Evolutionary conservation across 2,329 filamentous ascomycete species (phyloP), one percentile per base, ranked within the genome.

Genomic region (Colletotrichum siamense): DNA sequence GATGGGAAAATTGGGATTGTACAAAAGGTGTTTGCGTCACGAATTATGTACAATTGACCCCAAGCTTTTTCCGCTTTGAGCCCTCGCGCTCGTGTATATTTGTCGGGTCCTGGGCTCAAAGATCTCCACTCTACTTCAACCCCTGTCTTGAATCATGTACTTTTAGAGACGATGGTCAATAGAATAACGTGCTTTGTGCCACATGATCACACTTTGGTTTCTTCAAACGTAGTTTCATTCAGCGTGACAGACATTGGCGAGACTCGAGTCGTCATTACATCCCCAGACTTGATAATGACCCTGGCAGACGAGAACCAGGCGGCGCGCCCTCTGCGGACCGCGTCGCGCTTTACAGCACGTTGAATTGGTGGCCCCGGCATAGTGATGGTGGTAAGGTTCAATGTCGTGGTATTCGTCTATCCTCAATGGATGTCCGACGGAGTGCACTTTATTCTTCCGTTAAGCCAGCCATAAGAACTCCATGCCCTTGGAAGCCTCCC

Each of bases 391-490:
- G 63, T 73, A 49, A 73, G 81, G 79, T 83, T 80, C 83, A 85
- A 83, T 85, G 82, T 80, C 84, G 82, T 86, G 82, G 82, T 84
- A 86, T 85, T 87, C 81, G 83, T 86, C 85, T 87, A 87, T 85
- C 82, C 82, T 83, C 82, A 81, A 81, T 84, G 83, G 82, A 86
- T 82, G 81, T 83, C 86, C 83, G 84, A 85, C 82, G 85, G 82
- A 85, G 59, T 81, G 83, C 82, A 84, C 84, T 49, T 80, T 64
- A 76, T 84, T 84, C 82, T 82, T 85, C 84, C 84, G 83, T 81
- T 83, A 85, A 86, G 84, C 82, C 85, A 86, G 84, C 84, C 86
- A 73, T 73, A 73, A 73, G 84, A 86, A 87, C 85, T 86, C 86
- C 86, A 77, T 79, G 71, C 77, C 77, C 71, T 86, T 86, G 84